A percentile compares a stretch with the other conserved stretches of the same genome.
phyloP scores from a whole-genome alignment of 2,329 filamentous ascomycete genomes.

The Aaosphaeria arxii region DNA sequence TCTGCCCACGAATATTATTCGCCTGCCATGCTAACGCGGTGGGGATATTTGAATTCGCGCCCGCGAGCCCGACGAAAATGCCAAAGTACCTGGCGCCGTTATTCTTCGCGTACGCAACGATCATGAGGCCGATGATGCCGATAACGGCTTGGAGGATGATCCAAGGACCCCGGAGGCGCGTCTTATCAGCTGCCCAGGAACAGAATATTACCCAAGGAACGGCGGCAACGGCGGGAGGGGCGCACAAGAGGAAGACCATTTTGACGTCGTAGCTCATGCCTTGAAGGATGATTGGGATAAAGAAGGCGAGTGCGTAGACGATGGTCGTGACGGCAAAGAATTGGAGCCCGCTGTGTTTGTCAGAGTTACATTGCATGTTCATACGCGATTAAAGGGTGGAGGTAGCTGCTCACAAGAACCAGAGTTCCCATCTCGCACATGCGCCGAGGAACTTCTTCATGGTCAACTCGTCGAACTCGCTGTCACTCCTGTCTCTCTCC shows the following conservation, averaged over 20 bases:
- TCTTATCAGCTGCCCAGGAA: conserved; percentile 17
- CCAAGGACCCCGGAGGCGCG: conserved; percentile 15
- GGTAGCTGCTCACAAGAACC: conserved; percentile 7
- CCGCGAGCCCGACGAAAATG: conserved; percentile 8
- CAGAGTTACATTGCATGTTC: background rate
- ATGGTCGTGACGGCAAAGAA: conserved; percentile 15
- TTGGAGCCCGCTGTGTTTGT: conserved; percentile 5
- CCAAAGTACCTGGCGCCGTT: conserved; percentile 10
- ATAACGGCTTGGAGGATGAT: conserved; percentile 26
- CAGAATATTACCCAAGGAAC: conserved; percentile 19
- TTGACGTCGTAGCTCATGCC: conserved; percentile 18
- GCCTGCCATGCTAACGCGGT: conserved; percentile 7
- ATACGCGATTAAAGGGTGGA: no score
- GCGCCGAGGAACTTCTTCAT: conserved; percentile 10
- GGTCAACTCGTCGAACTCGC: conserved; percentile 14
- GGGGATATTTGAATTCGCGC: conserved; percentile 8
- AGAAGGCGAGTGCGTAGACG: conserved; percentile 15
- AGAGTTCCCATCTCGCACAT: conserved; percentile 13
- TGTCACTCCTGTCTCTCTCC: conserved; percentile 12
- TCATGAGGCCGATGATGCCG: conserved; percentile 48
- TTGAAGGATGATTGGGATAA: conserved; percentile 22
- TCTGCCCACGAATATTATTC: conserved; percentile 7
- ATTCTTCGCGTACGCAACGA: conserved; percentile 21
- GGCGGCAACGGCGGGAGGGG: conserved; percentile 16
- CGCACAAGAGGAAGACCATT: conserved; percentile 20